phyloP scores from a whole-genome alignment of 2,329 filamentous ascomycete species.

The Eutypa lata region DNA sequence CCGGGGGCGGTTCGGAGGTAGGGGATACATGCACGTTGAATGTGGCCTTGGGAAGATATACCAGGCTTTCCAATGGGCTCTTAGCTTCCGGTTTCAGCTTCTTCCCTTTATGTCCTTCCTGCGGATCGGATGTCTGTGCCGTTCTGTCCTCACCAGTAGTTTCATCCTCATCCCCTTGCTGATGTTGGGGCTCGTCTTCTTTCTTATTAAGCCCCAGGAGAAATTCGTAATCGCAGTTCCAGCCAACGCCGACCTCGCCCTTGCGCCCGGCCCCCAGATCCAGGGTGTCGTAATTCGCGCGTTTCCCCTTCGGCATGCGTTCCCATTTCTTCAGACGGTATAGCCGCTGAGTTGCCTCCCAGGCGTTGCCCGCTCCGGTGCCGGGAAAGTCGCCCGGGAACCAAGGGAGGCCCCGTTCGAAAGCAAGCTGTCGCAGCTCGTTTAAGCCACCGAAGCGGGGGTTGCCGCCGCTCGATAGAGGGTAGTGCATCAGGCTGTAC shows the following conservation, averaged over 20 bases:
- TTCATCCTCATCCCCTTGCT: slow-evolving; percentile 12
- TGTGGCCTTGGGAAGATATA: slow-evolving; percentile 35
- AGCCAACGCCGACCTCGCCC: slow-evolving; percentile 80
- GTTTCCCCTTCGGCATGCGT: slow-evolving; percentile 75
- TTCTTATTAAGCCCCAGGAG: slow-evolving; percentile 46
- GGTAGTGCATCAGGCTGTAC: slow-evolving; percentile 81
- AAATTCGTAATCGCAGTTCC: slow-evolving; percentile 78
- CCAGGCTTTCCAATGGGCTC: slow-evolving; percentile 23
- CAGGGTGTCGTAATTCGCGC: slow-evolving; percentile 70
- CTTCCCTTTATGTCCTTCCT: slow-evolving; percentile 1
- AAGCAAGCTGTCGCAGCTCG: slow-evolving; percentile 75
- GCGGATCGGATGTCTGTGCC: not conserved
- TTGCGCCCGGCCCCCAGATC: slow-evolving; percentile 70
- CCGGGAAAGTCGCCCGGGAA: slow-evolving; percentile 85
- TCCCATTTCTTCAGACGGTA: slow-evolving; percentile 66
- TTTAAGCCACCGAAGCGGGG: slow-evolving; percentile 79
- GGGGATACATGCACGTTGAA: slow-evolving; percentile 32
- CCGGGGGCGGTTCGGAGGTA: slow-evolving; percentile 23
- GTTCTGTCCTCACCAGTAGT: slow-evolving; percentile 8
- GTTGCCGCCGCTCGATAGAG: slow-evolving; percentile 74
- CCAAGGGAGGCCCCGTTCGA: slow-evolving; percentile 75
- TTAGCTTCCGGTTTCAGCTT: not conserved
- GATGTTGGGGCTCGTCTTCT: slow-evolving; percentile 9
- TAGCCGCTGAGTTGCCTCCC: slow-evolving; percentile 67
- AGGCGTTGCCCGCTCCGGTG: slow-evolving; percentile 73